phyloP scores from a whole-genome alignment of 208 protist genomes.

The Leishmania arabica region DNA sequence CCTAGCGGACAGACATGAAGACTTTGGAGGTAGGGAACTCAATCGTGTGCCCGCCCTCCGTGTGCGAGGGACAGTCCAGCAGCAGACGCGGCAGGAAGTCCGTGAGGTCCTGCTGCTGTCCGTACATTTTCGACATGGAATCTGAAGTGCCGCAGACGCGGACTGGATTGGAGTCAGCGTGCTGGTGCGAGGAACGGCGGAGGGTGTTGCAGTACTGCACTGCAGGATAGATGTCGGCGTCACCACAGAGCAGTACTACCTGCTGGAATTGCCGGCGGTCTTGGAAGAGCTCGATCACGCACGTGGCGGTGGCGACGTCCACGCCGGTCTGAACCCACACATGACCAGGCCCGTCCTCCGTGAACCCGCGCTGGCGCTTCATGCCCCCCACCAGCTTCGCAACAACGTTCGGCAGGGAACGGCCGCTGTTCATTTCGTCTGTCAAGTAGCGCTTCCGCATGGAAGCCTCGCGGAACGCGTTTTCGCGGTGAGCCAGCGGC shows the following conservation, averaged over 20 bases:
- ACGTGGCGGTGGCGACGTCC: slow-evolving; percentile 81
- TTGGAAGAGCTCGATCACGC: slow-evolving; percentile 76
- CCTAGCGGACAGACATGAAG: slow-evolving; percentile 28
- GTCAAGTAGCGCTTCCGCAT: slow-evolving; percentile 63
- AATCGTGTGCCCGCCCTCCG: slow-evolving; percentile 49
- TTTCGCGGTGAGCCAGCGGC: slow-evolving; percentile 64
- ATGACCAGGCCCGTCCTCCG: slow-evolving; percentile 63
- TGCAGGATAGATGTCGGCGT: slow-evolving; percentile 76
- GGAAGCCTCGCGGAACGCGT: slow-evolving; percentile 52
- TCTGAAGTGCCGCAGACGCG: slow-evolving; percentile 79
- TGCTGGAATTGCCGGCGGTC: slow-evolving; percentile 72
- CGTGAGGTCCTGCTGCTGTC: slow-evolving; percentile 75
- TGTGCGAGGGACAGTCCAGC: slow-evolving; percentile 65
- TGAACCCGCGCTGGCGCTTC: slow-evolving; percentile 79
- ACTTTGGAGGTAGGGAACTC: slow-evolving; percentile 56
- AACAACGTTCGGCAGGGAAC: slow-evolving; percentile 77
- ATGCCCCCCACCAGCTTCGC: slow-evolving; percentile 79
- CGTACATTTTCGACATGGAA: slow-evolving; percentile 79
- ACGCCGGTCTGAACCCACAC: slow-evolving; percentile 89
- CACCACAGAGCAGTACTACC: slow-evolving; percentile 84
- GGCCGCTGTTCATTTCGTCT: slow-evolving; percentile 83
- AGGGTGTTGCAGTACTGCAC: slow-evolving; percentile 82
- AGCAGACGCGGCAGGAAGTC: slow-evolving; percentile 88
- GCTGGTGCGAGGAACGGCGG: slow-evolving; percentile 36
- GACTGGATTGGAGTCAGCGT: slow-evolving; percentile 53